These are phyloP conservation scores for Hypericum androsaemum DNA, from an alignment of 345 rosid species.

Conservation along the genomic window DNA sequence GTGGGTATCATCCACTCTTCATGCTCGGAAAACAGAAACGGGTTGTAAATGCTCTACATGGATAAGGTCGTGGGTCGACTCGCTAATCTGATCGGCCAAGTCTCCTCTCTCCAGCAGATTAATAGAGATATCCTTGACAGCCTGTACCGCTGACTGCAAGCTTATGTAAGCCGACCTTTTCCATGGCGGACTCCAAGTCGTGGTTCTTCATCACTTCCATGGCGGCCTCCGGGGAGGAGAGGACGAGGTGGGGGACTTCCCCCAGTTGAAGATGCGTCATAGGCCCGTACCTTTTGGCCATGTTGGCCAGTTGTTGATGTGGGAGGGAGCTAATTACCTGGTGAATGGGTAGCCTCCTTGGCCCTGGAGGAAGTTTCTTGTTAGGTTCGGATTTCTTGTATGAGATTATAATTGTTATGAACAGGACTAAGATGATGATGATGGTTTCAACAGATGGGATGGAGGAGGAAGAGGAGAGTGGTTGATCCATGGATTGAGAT, in stretches of 20 bases:
- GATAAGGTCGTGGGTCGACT: constrained; percentile 63
- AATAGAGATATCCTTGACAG: constrained; percentile 38
- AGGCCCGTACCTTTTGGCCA: constrained; percentile 12
- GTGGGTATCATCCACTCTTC: constrained; percentile 56
- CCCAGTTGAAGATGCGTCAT: constrained; percentile 14
- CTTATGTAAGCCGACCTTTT: neutral
- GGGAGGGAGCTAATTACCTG: constrained; percentile 11
- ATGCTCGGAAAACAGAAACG: constrained; percentile 69
- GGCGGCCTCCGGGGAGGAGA: too few species aligned
- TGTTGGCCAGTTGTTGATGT: constrained; percentile 8
- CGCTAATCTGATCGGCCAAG: constrained; percentile 45
- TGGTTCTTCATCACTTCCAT: too few species aligned
- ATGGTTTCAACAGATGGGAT: neutral
- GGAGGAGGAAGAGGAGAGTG: too few species aligned
- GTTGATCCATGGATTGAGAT: too few species aligned
- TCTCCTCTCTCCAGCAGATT: constrained; percentile 38
- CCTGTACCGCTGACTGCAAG: constrained; percentile 26
- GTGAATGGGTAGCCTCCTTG: constrained; percentile 16
- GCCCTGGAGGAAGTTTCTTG: constrained; percentile 13
- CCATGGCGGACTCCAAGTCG: too few species aligned
- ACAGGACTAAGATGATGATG: constrained; percentile 5
- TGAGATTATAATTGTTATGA: neutral
- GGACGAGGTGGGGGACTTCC: neutral
- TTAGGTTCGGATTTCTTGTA: constrained; percentile 5
- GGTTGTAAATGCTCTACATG: constrained; percentile 65